Evolutionary conservation across 1,284 basidiomycete genomes (phyloP).

Genomic region (Sporisorium iseilematis-ciliati): DNA sequence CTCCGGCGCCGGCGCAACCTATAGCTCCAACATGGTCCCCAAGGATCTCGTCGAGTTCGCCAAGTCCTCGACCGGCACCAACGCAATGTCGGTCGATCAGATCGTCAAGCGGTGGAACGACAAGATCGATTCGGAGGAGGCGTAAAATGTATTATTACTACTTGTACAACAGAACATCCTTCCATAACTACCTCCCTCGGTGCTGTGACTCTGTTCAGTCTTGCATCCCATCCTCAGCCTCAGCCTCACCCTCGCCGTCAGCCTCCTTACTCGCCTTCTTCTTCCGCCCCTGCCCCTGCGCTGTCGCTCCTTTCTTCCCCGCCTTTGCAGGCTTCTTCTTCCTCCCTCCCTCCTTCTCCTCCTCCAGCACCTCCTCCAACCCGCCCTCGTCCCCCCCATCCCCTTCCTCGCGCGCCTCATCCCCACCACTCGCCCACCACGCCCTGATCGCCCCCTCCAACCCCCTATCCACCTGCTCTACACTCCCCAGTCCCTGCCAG

Average conservation of each 20-base stretch:
- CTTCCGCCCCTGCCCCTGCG: constrained; percentile 5
- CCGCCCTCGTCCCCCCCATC: no score
- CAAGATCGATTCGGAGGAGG: constrained; percentile 16
- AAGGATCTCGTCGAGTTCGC: constrained; percentile 85
- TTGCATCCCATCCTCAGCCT: constrained; percentile 26
- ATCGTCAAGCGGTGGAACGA: constrained; percentile 35
- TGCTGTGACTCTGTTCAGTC: constrained; percentile 4
- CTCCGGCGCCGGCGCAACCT: constrained; percentile 67
- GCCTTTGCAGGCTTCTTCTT: constrained; percentile 12
- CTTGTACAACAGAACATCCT: constrained; percentile 11
- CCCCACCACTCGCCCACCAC: not conserved
- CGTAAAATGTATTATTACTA: constrained; percentile 4
- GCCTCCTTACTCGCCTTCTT: constrained; percentile 7
- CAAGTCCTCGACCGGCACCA: constrained; percentile 58
- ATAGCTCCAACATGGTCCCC: constrained; percentile 92
- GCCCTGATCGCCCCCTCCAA: not conserved
- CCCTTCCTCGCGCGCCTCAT: not conserved
- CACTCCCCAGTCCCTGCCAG: constrained; percentile 22
- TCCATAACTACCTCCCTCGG: no score
- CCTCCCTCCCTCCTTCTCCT: constrained; percentile 2
- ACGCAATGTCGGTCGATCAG: constrained; percentile 27
- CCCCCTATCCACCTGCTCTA: constrained; percentile 4
- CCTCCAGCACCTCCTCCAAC: not conserved
- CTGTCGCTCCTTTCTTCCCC: constrained; percentile 30
- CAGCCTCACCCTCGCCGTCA: constrained; percentile 9